Percentiles rank a stretch among this genome's conserved stretches.
Evolutionary conservation across 2,329 filamentous ascomycete species (phyloP).

Genomic region (Shiraia sp.): DNA sequence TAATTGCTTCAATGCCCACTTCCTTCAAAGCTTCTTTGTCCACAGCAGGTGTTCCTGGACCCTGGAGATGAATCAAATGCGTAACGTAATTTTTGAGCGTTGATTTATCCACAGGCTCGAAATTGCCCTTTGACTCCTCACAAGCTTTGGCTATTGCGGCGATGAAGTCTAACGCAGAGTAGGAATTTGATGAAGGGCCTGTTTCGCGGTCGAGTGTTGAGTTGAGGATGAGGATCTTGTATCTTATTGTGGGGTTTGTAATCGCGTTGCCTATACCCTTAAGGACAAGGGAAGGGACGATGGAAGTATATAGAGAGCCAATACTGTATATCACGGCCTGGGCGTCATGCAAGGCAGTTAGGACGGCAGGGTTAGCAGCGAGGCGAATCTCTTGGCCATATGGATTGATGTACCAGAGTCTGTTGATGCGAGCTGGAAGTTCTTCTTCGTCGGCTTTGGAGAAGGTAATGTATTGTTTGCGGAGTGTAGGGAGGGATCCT

Average conservation of each 20-base stretch:
- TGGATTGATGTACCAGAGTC: constrained; percentile 97
- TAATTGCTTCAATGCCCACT: constrained; percentile 76
- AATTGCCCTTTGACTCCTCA: constrained; percentile 54
- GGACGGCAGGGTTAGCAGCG: constrained; percentile 77
- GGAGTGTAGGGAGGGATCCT: constrained; percentile 76
- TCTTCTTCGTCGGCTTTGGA: constrained; percentile 75
- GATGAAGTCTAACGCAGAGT: constrained; percentile 80
- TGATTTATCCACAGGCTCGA: constrained; percentile 21
- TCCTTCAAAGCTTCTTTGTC: constrained; percentile 65
- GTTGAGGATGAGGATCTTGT: constrained; percentile 85
- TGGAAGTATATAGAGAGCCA: constrained; percentile 88
- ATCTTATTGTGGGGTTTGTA: constrained; percentile 56
- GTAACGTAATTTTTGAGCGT: constrained; percentile 74
- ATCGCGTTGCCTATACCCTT: constrained; percentile 73
- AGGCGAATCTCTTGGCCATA: constrained; percentile 96
- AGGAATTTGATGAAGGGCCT: constrained; percentile 66
- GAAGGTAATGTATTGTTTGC: constrained; percentile 80
- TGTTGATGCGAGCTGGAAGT: constrained; percentile 73
- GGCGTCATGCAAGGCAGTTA: constrained; percentile 67
- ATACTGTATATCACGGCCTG: constrained; percentile 85
- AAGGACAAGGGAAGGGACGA: constrained; percentile 81
- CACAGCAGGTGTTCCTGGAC: constrained; percentile 69
- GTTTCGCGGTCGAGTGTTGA: constrained; percentile 85
- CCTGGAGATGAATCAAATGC: constrained; percentile 80
- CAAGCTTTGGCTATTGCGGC: constrained; percentile 72